Evolutionary conservation across 2,329 filamentous ascomycete genomes (phyloP).

Genomic region (Colletotrichum tabaci): DNA sequence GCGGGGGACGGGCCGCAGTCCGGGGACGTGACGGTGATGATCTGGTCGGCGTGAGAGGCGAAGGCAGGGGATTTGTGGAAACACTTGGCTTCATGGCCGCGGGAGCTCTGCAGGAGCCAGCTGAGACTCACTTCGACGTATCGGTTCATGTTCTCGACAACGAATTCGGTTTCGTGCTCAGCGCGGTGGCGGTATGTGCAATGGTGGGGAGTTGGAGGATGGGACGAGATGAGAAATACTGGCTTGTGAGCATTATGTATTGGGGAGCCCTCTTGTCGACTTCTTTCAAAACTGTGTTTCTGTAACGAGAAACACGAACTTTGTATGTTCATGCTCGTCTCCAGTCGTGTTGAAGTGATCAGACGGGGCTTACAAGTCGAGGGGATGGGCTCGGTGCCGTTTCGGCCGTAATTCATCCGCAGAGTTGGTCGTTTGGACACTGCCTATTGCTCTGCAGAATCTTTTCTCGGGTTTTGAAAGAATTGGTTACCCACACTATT

Average conservation of each 20-base stretch:
- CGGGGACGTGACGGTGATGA: conserved; percentile 56
- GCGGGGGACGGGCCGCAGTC: conserved; percentile 57
- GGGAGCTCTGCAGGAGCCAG: conserved; percentile 58
- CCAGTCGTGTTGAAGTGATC: neutral
- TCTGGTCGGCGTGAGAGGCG: conserved; percentile 50
- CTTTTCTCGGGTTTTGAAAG: neutral
- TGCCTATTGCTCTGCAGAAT: neutral
- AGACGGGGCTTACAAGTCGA: neutral
- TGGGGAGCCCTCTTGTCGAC: no score
- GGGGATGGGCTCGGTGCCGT: conserved; percentile 2
- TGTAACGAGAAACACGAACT: neutral
- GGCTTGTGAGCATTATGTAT: no score
- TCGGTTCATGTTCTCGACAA: conserved; percentile 42
- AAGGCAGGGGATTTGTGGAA: conserved; percentile 57
- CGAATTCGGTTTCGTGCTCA: neutral
- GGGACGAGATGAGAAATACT: neutral
- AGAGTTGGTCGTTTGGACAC: neutral
- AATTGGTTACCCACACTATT: no score
- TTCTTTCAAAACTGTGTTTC: neutral
- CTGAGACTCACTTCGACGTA: conserved; percentile 55
- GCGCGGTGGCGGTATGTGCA: neutral
- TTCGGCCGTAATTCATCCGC: neutral
- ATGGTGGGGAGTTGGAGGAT: neutral
- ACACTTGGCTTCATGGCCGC: conserved; percentile 55
- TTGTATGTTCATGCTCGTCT: conserved; percentile 3